Evolutionary conservation across 441 rosid species (phyloP), one percentile per base, ranked within the genome.

Genomic region (Populus hybrid): DNA sequence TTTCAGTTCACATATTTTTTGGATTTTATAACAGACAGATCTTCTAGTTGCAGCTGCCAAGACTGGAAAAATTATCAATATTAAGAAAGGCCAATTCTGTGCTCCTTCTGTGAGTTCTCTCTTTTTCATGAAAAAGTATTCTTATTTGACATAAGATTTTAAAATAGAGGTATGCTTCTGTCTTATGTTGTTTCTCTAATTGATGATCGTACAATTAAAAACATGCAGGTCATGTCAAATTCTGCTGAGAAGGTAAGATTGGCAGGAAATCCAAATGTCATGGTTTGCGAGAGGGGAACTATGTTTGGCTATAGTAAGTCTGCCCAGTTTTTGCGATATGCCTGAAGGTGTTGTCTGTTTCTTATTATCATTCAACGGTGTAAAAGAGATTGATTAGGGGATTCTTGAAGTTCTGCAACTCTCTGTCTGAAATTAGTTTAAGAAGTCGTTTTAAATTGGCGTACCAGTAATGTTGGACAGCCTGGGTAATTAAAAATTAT

Each of bases 261-360:
- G 79, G 95, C 98, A 68, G 98, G 98, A 77, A 94, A 94, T 84
- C 86, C 93, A 34, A 88, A 93, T 82, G 94, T 94, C 75, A 94
- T 94, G 98, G 95, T 94, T 68, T 93, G 98, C 57, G 97, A 93
- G 82, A 88, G 97, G 79, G 98, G 98, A 84, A 94, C 98, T 66
- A 94, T 94, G 97, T 94, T 94, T 82, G 98, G 98, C 75, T 94
- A 92, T 82, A 89, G 97, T 94, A 91, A 94, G 98, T 89, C 46
- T 32, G 42, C 65, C 9, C 66, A 40, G 42, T 24, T 71, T 77
- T 79, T 23, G 73, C 20, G 8, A 23, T 69, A 35, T 38, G 78
- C 50, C 65, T 61, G 70, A 73, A 30, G 21, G 54, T 76, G 67
- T 42, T 16, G 34, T 40, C 34, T 10, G 21, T 2, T 40, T 80